Percentiles rank a stretch among this genome's conserved stretches.
Conservation (phyloP, 306 rosid genomes). For the Casuarina glauca region DNA sequence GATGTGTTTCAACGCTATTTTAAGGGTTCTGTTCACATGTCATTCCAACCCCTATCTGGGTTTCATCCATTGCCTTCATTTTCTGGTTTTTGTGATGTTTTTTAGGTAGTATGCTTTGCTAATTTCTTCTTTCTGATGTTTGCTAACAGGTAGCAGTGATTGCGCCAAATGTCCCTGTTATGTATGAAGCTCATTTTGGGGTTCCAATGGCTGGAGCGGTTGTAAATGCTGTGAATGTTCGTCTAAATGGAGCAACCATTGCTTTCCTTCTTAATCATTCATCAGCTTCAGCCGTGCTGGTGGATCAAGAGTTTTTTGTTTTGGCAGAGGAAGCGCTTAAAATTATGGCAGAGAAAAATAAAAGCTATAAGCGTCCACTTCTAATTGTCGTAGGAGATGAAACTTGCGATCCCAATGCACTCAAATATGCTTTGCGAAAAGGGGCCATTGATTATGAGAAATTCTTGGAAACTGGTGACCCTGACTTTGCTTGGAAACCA, state of each 20-base stretch:
- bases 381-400: constrained; percentile 79
- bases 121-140: constrained; percentile 19
- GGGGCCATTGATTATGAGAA: constrained; percentile 72
- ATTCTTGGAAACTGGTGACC: constrained; percentile 72
- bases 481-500: constrained; percentile 76
- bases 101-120: constrained; percentile 12
- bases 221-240: constrained; percentile 57
- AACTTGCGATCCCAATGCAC: constrained; percentile 51
- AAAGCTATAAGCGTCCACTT: constrained; percentile 54
- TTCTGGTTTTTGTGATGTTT: constrained; percentile 8
- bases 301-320: constrained; percentile 63
- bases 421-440: constrained; percentile 39
- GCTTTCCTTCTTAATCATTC: constrained; percentile 73
- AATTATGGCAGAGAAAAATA: constrained; percentile 55
- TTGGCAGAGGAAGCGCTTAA: constrained; percentile 71
- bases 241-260: constrained; percentile 57
- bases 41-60: background rate
- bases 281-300: constrained; percentile 49
- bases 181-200: constrained; percentile 85
- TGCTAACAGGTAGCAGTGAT: constrained; percentile 74
- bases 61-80: background rate
- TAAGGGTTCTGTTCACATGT: background rate
- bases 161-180: constrained; percentile 90
- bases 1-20: background rate
- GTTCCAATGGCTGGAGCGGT: constrained; percentile 75